A percentile compares a stretch with the other conserved stretches of the same genome.
These are phyloP conservation scores for Ascocoryne sarcoides DNA, from an alignment of 2,329 filamentous ascomycete genomes.

Conservation along the genomic window DNA sequence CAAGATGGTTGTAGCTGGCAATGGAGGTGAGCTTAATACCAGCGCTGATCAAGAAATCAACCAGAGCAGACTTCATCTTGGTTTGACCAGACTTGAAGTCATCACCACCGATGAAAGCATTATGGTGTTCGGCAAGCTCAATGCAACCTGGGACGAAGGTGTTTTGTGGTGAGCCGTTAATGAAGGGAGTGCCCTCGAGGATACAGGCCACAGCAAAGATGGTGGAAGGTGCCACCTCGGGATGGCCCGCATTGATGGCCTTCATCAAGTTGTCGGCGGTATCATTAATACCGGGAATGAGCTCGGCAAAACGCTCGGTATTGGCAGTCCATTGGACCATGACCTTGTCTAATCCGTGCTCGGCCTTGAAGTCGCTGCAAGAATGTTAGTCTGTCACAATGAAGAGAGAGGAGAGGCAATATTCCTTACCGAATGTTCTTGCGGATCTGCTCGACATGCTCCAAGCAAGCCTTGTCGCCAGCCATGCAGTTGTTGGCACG, in stretches of 20 bases:
- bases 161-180: constrained; percentile 99
- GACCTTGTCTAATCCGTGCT: constrained; percentile 83
- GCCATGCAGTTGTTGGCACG: constrained; percentile 85
- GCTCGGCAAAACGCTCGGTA: constrained; percentile 91
- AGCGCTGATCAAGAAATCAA: constrained; percentile 96
- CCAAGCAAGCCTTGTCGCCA: constrained; percentile 74
- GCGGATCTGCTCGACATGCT: constrained; percentile 87
- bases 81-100: constrained; percentile 99
- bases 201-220: constrained; percentile 94
- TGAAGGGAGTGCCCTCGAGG: constrained; percentile 83
- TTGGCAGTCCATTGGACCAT: constrained; percentile 98
- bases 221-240: constrained; percentile 89
- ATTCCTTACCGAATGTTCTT: constrained; percentile 80
- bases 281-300: constrained; percentile 85
- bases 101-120: constrained; percentile 89
- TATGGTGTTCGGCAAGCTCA: constrained; percentile 76
- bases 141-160: constrained; percentile 94
- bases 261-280: constrained; percentile 89
- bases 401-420: constrained; percentile 7
- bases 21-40: constrained; percentile 99
- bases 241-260: constrained; percentile 77
- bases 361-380: constrained; percentile 73
- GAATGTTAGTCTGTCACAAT: constrained; percentile 6
- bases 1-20: constrained; percentile 97
- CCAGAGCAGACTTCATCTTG: constrained; percentile 99